Evolutionary conservation across 2,329 filamentous ascomycete genomes (phyloP), one percentile per base, ranked within the genome.

Genomic region (Cytospora chrysosperma): DNA sequence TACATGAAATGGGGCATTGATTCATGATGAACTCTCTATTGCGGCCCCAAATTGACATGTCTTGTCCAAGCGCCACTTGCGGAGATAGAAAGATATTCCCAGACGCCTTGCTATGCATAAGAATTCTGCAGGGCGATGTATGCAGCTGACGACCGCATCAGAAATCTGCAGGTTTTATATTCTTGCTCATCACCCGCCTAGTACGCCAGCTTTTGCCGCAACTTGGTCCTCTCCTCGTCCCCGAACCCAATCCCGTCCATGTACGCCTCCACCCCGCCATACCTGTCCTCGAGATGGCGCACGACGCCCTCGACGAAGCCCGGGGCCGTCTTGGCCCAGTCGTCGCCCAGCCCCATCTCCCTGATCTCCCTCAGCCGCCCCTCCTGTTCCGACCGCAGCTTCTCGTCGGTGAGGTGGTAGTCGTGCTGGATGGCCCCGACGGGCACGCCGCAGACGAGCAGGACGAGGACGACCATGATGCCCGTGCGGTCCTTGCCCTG

Each of bases 401-500:
- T 77, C 61, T 84, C 80, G 64, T 82, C 81, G 3, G 88, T 92
- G 27, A 88, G 80, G 64, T 82, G 74, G 73, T 96, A 96, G 75
- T 96, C 93, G 67, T 87, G 72, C 61, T 85, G 79, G 50, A 96
- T 87, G 2, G 86, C 88, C 0, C 81, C 72, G 1, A 79, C 63
- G 0, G 86, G 84, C 1, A 90, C 75, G 9, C 75, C 76, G 4
- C 90, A 79, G 13, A 90, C 77, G 70, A 94, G 80, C 24, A 96
- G 77, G 0, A 89, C 75, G 4, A 96, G 78, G 49, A 89, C 78
- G 6, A 92, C 79, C 13, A 91, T 79, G 15, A 96, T 78, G 0
- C 93, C 93, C 1, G 87, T 93, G 2, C 93, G 85, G 72, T 96
- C 93, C 73, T 96, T 97, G 63, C 93, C 93, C 71, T 96, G 92